Evolutionary conservation across 306 rosid genomes (phyloP), one percentile per base, ranked within the genome.

Genomic region (Begonia masoniana): DNA sequence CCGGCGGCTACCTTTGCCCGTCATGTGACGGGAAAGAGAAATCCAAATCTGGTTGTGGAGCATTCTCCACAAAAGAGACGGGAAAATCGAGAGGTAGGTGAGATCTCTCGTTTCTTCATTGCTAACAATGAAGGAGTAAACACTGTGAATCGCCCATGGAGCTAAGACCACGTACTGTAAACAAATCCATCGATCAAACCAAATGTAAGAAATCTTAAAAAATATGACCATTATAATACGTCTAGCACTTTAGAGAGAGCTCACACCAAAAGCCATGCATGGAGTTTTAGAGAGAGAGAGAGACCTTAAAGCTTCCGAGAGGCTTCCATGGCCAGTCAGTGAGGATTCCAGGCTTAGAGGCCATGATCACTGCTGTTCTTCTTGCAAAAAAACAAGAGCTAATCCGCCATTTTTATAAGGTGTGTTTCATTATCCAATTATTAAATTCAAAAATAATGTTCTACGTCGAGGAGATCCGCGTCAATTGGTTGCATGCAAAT

Each of bases 271-370:
- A 3, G 35, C 35, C 35, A 26, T 26, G 35, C 35, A 26, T 26
- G 35, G 35, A 1, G 4, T 26, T 26, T 26, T 7, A 14, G 2
- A 10, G 4, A 47, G 52, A 26, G 55, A 46, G 41, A 47, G 43
- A 17, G 19, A 77, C 82, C 82, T 77, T 77, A 52, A 73, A 73
- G 60, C 56, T 66, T 62, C 82, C 79, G n/a, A 77, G 79, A 52
- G 65, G 66, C 13, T 52, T 73, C 82, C 82, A 77, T 63, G 82
- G 82, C 82, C 82, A 77, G 31, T 73, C 79, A 12, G 82, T 77
- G 52, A 77, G 79, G 42, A 77, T 69, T 24, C 82, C 78, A 2
- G 82, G 82, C 45, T 43, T 72, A 47, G 78, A 51, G 65, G 82
- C 82, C 78, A 76, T 76, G 16, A 26, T 17, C 35, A 6, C 6